Evolutionary conservation across 2,329 filamentous ascomycete genomes (phyloP), one percentile per base, ranked within the genome.

Genomic region (Fusarium illudens): DNA sequence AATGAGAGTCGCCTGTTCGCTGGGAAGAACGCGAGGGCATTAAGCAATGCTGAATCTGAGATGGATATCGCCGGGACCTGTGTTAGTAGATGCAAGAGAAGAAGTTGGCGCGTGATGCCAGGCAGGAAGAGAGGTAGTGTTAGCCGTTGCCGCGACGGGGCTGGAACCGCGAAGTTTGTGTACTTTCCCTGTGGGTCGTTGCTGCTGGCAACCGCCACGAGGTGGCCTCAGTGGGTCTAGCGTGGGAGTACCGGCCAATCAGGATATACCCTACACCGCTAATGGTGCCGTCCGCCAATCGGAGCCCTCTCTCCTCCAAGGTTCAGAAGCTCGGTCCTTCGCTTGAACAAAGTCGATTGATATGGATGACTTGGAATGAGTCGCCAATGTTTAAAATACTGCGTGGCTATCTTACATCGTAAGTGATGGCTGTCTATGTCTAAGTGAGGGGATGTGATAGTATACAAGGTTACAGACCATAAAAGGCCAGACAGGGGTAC

Each of bases 101-200:
- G 39, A 62, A 68, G 58, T 58, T 55, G 57, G 33, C 44, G 56
- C 52, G 58, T 60, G 67, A 70, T 53, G 58, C 68, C 62, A 61
- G 46, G 44, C 53, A 55, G 56, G 63, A 60, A 58, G 63, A 61
- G 62, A 59, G 54, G 55, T 53, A 51, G 58, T 39, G 64, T 54
- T 62, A 33, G 57, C 60, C 42, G 52, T 70, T 62, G 62, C 67
- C 51, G 63, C 58, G 64, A 61, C 53, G 51, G 36, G n/a, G 59
- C 29, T 25, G 34, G 19, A 53, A 49, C 42, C 58, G 52, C 36
- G 55, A 73, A 69, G 70, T 78, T 78, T 79, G 77, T 79, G 76
- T 79, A 79, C 75, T 76, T 78, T 75, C 62, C 60, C 20, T 22
- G 57, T 27, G 53, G 51, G 54, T 52, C 66, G 77, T 79, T 79